Conservation (phyloP, 768 basidiomycete species). For the Leccinum uliginosum region DNA sequence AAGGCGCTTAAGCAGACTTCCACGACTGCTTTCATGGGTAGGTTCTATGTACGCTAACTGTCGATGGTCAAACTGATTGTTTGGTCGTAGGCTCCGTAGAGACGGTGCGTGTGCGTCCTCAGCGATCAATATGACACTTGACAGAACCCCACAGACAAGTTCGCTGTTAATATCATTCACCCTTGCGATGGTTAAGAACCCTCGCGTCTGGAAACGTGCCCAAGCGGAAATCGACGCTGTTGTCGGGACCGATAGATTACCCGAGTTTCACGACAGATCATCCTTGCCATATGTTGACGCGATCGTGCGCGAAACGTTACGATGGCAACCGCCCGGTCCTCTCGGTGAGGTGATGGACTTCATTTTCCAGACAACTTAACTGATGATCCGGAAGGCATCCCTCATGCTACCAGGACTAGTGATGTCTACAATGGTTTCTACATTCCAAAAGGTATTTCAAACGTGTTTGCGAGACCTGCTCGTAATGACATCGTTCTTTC, state of each 20-base stretch:
- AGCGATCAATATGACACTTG: background rate
- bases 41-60: background rate
- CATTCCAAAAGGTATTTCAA: constrained; percentile 43
- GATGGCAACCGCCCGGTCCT: constrained; percentile 9
- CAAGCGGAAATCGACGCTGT: constrained; percentile 9
- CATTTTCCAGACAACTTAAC: background rate
- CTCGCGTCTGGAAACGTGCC: constrained; percentile 5
- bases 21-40: constrained; percentile 15
- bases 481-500: background rate
- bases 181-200: constrained; percentile 13
- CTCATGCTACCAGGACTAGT: constrained; percentile 29
- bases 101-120: constrained; percentile 1
- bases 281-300: constrained; percentile 11
- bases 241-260: constrained; percentile 6
- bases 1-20: constrained; percentile 15
- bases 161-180: constrained; percentile 1
- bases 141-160: background rate
- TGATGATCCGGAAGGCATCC: constrained; percentile 4
- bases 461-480: background rate
- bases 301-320: constrained; percentile 7
- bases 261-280: constrained; percentile 6
- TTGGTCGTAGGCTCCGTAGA: constrained; percentile 8
- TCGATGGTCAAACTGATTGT: background rate
- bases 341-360: background rate
- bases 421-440: constrained; percentile 42